These are phyloP conservation scores for Eucalyptus tenuipes DNA, from an alignment of 345 rosid species.

Conservation along the genomic window DNA sequence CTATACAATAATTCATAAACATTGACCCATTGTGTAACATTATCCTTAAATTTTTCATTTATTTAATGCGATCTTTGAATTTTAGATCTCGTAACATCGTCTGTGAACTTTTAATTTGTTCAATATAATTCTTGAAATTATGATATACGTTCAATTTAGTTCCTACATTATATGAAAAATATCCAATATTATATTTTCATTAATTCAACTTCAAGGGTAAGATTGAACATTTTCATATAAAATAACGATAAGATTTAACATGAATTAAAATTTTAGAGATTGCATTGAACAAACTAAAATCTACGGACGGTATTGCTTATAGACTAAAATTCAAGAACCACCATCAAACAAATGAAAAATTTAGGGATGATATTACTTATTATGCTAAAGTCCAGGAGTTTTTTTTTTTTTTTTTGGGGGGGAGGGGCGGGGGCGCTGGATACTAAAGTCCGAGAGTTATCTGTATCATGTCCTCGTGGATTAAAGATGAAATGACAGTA, in stretches of 20 bases:
- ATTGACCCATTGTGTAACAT: fast-evolving
- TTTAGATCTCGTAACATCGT: fast-evolving
- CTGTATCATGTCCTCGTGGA: not conserved
- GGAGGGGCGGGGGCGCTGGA: no score
- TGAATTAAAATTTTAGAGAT: no score
- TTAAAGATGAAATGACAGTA: not conserved
- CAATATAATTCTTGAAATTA: not conserved
- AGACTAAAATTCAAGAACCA: not conserved
- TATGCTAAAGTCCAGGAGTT: fast-evolving
- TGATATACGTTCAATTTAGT: fast-evolving
- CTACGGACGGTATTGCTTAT: fast-evolving
- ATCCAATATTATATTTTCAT: not conserved
- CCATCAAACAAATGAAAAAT: no score
- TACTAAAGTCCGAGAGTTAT: not conserved
- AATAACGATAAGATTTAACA: not conserved
- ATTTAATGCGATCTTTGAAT: not conserved
- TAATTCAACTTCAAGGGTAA: not conserved
- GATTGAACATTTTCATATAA: not conserved
- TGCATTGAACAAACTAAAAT: no score
- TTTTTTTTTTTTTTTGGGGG: no score
- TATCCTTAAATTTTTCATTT: not conserved
- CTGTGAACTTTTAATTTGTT: not conserved
- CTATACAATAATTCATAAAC: not conserved
- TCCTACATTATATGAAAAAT: not conserved
- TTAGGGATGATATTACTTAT: no score